Evolutionary conservation across 2,329 filamentous ascomycete genomes (phyloP), one percentile per base, ranked within the genome.

Genomic region (Aspergillus glaucus): DNA sequence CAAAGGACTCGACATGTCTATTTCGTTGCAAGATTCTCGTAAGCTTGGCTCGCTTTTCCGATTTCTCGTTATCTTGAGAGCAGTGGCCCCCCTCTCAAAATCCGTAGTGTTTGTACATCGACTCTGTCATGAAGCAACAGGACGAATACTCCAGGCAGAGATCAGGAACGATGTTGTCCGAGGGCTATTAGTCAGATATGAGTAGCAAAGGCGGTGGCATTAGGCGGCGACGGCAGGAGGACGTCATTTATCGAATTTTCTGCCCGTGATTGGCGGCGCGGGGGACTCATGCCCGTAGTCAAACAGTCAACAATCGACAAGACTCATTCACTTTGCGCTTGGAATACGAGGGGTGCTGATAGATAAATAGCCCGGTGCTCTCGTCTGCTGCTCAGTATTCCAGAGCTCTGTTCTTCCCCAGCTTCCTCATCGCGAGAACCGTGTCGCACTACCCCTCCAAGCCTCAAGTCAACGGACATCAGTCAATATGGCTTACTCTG

Each of bases 401-500:
- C 14, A 15, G 7, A n/a, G 22, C 24, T 14, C 6, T 24, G 3
- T 41, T 41, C 39, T 24, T 21, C 3, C 21, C 39, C 22, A 24
- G 21, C 5, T 21, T 10, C 10, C n/a, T 28, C 19, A 30, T 19
- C 40, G n/a, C 22, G 14, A 43, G 14, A 28, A 15, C 41, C n/a
- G 14, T 30, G 10, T 15, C 22, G 22, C 21, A 26, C 6, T n/a
- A 3, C n/a, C 6, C 22, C 22, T 19, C 9, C 30, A 44, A 43
- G 28, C 17, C 14, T 37, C 34, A n/a, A 37, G 17, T 34, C n/a
- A n/a, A 37, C 17, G n/a, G n/a, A n/a, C 5, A 7, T 2, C n/a
- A 52, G 8, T n/a, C n/a, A 51, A 12, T n/a, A 65, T 64, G 62
- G 41, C 56, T 49, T 56, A 58, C 51, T 50, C 52, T 36, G 49